phyloP scores from a whole-genome alignment of 176 grass and related monocot genomes.

The Thalia dealbata region DNA sequence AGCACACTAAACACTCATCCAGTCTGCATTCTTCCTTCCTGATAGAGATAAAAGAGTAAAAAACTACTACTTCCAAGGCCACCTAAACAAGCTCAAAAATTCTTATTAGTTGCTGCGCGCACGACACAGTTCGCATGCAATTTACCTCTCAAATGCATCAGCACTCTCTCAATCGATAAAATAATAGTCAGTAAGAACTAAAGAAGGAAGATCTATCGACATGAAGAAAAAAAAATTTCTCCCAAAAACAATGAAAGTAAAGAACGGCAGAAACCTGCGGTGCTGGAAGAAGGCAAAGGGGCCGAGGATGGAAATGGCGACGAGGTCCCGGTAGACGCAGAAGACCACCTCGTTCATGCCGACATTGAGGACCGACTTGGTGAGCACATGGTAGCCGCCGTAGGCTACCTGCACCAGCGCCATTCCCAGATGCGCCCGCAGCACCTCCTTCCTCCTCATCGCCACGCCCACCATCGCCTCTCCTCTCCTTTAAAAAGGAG shows the following conservation, averaged over 20 bases:
- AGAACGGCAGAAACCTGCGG: slow-evolving; percentile 2
- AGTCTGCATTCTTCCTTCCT: neutral
- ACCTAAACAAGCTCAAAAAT: neutral
- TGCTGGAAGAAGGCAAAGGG: slow-evolving; percentile 47
- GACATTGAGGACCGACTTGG: slow-evolving; percentile 94
- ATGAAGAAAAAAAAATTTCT: neutral
- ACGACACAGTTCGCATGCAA: neutral
- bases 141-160: neutral
- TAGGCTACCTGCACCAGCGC: slow-evolving; percentile 67
- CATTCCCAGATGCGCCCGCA: slow-evolving; percentile 80
- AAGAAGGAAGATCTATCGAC: neutral
- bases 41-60: neutral
- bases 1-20: neutral
- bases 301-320: slow-evolving; percentile 65
- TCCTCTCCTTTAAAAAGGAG: neutral
- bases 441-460: slow-evolving; percentile 41
- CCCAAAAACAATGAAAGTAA: neutral
- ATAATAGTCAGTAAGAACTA: neutral
- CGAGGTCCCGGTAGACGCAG: slow-evolving; percentile 87
- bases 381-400: slow-evolving; percentile 92
- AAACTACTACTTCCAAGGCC: neutral
- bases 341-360: slow-evolving; percentile 98
- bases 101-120: neutral
- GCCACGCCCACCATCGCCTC: slow-evolving; percentile 12
- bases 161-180: neutral